Evolutionary conservation across 805 yeast species (phyloP).

Genomic region (Diddensiella caesifluorescens): DNA sequence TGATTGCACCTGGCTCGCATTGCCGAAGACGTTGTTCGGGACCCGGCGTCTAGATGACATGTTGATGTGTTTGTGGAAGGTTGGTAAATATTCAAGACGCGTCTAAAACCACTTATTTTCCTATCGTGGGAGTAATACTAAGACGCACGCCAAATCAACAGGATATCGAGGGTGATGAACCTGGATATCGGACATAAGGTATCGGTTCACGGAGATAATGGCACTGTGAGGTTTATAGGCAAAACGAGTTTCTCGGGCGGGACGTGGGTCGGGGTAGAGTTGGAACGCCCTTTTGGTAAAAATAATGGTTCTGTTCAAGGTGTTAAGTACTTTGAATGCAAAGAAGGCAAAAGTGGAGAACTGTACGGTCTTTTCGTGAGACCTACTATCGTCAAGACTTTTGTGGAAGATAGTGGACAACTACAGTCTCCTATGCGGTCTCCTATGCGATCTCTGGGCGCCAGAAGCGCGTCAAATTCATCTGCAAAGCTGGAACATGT

Average conservation of each 20-base stretch:
- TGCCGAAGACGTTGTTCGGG: too few species aligned
- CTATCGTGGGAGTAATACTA: too few species aligned
- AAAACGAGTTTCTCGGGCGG: conserved; percentile 42
- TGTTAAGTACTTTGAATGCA: conserved; percentile 50
- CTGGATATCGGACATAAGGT: conserved; percentile 19
- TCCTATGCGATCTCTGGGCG: too few species aligned
- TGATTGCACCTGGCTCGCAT: too few species aligned
- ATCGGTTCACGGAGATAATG: conserved; percentile 29
- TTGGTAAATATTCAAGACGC: too few species aligned
- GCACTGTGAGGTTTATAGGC: conserved; percentile 60
- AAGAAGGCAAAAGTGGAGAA: conserved; percentile 24
- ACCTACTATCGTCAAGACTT: conserved; percentile 61
- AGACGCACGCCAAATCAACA: too few species aligned
- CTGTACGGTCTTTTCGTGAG: conserved; percentile 72
- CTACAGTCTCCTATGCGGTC: not conserved
- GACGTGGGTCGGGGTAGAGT: conserved; percentile 78
- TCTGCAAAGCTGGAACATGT: too few species aligned
- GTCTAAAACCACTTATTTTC: too few species aligned
- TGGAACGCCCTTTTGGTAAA: conserved; percentile 80
- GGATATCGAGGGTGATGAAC: conserved; percentile 8
- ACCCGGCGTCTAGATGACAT: too few species aligned
- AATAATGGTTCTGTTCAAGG: conserved; percentile 76
- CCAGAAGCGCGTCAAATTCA: too few species aligned
- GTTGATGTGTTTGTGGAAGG: too few species aligned
- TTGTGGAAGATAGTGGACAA: conserved; percentile 26